Evolutionary conservation across 495 filamentous ascomycete species (phyloP), one percentile per base, ranked within the genome.

Genomic region (Aspergillus cristatus): DNA sequence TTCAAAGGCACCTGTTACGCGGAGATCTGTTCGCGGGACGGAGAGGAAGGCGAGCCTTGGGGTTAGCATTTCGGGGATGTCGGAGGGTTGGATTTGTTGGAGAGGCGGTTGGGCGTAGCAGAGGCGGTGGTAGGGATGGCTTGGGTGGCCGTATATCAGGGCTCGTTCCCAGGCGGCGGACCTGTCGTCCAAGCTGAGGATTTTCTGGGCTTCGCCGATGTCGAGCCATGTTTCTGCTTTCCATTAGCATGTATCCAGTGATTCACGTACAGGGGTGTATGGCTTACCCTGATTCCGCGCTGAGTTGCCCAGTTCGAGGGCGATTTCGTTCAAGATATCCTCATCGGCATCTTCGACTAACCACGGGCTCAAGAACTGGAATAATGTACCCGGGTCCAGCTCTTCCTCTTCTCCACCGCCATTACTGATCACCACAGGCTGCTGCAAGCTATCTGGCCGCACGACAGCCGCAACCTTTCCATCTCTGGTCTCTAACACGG

Each of bases 171-270:
- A 54, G 2, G 28, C 33, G 8, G 37, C 28, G 1, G 40, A 37
- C 3, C 28, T n/a, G 4, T n/a, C 14, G 4, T 43, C 16, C 4
- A 80, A 74, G 17, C 60, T 54, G 35, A 81, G 63, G 40, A 78
- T 55, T 24, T 57, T 48, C 30, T 62, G 57, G 14, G 51, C 50
- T 20, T 41, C 28, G 17, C 51, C 43, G 11, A 57, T 24, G 1
- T 47, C 41, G 20, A 28, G 32, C 37, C 45, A 37, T 18, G 37
- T 34, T 25, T 38, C 34, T 37, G 18, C 34, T 34, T 31, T 8
- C 14, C 37, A 15, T 26, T 28, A 5, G 28, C 16, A 31, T 50
- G 24, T 28, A 37, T 37, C 18, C 28, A 34, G 7, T 37, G 18
- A 14, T 11, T 24, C 33, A 26, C 25, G n/a, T 41, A 24, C 8